Evolutionary conservation across 1,284 basidiomycete species (phyloP), one percentile per base, ranked within the genome.

Genomic region (Wolfiporia cocos): DNA sequence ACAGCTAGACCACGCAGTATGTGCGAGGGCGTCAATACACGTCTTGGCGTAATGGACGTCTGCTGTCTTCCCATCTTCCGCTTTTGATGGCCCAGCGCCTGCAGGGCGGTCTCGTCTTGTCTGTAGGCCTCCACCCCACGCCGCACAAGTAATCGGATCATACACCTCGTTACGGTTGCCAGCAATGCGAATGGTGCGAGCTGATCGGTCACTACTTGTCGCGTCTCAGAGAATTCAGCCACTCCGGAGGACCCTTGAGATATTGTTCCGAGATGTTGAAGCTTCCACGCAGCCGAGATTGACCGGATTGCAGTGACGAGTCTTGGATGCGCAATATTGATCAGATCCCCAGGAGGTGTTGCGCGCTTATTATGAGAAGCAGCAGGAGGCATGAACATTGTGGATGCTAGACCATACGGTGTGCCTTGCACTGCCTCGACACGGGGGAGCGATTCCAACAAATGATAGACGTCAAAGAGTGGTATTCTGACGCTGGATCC

Each of bases 171-270:
- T 9, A 62, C 53, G 14, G 73, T 49, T 9, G 71, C 62, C 20
- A 81, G 57, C 24, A 71, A 46, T 4, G 73, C 74, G 43, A 63
- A 59, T 9, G 75, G 68, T 18, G 68, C 68, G 5, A 78, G 59
- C n/a, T 52, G 50, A 5, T 51, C 51, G 15, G 70, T 64, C 9
- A 71, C 53, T 18, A 59, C 53, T 5, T 41, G 43, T 32, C 54
- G 54, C 24, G 53, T 24, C 20, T 14, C 31, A 24, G 19, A 35
- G 26, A 29, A 29, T 11, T 30, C 39, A 23, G 43, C 37, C 28
- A 30, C 40, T 11, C 31, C 29, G 2, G 19, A 23, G 23, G 17
- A 14, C 22, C 17, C 10, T 18, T 21, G 34, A 18, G 21, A 24
- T 15, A 39, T 18, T 22, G 41, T 29, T 18, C n/a, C 24, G 29